Evolutionary conservation across 208 protist genomes (phyloP), one percentile per base, ranked within the genome.

Genomic region (Tetramitus jugosus): DNA sequence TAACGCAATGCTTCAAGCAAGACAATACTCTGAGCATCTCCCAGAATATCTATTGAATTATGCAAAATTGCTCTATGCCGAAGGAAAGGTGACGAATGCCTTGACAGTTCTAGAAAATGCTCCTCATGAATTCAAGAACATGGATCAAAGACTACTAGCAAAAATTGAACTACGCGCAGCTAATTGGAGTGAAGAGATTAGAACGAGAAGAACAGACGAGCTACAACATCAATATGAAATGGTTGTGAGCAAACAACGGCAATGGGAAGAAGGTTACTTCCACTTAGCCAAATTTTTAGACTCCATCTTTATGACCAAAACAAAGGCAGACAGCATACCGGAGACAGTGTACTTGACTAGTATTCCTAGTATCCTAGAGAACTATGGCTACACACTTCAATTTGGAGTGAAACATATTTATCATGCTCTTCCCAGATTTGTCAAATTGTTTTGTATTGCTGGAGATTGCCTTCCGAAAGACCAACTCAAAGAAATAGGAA

Each of bases 211-310:
- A 10, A 84, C 88, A 52, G 81, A 91, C 29, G 92, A 93, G 46
- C 85, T 96, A 7, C 88, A 93, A 69, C 82, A 78, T 17, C 69
- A 88, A 71, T 97, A 94, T 83, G 76, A 91, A 29, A 77, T 77
- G 23, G 89, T 90, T n/a, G n/a, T n/a, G n/a, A n/a, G n/a, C n/a
- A n/a, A n/a, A n/a, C n/a, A n/a, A 61, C 45, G 39, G 26, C 29
- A 71, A 2, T 96, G 88, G 67, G 94, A 97, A 80, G 87, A 91
- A 61, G 92, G 85, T 0, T 89, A 93, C 80, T 95, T 95, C 80
- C 84, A 88, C 53, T 84, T 97, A 40, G 96, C 89, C 7, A 82
- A 91, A 69, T 98, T 96, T 83, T 93, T 92, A 78, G 95, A 98
- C 35, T 84, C 87, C 26, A 77, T 95, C 23, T 87, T 91, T 68